Percentiles rank a stretch among this genome's conserved stretches.
Conservation (phyloP, 1,284 basidiomycete genomes). For the Ceratorhiza oryzae-sativae region DNA sequence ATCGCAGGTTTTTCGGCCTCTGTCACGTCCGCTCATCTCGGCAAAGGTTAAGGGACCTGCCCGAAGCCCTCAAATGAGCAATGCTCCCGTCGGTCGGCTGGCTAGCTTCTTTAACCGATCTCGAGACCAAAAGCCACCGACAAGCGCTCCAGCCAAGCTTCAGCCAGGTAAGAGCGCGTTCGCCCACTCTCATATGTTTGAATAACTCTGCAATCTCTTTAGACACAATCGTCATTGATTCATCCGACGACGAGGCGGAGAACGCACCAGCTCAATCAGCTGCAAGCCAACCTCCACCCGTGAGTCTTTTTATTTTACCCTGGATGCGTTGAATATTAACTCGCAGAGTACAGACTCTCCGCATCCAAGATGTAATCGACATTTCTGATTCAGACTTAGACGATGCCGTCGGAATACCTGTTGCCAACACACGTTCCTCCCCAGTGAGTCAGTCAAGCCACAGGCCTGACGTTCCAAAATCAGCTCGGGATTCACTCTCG, state of each 20-base stretch:
- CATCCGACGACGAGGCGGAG: constrained; percentile 16
- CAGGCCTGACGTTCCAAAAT: neutral
- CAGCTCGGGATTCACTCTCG: no score
- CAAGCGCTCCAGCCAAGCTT: constrained; percentile 2
- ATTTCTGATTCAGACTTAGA: constrained; percentile 16
- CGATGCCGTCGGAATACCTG: neutral
- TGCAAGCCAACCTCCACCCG: neutral
- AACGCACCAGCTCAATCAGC: neutral
- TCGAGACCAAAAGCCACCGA: neutral
- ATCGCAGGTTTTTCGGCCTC: neutral
- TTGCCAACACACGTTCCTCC: neutral
- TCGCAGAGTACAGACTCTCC: neutral
- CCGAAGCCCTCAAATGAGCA: neutral
- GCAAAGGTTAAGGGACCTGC: neutral
- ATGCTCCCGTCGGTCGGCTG: neutral
- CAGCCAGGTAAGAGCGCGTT: neutral
- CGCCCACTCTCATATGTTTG: no score
- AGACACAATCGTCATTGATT: constrained; percentile 22
- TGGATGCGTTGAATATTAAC: neutral
- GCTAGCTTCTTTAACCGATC: neutral
- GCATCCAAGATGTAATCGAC: neutral
- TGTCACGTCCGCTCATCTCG: neutral
- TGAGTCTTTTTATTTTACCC: neutral
- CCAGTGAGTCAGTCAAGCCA: no score
- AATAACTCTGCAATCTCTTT: neutral